Evolutionary conservation across 306 rosid genomes (phyloP), one percentile per base, ranked within the genome.

Genomic region (Styphnolobium japonicum): DNA sequence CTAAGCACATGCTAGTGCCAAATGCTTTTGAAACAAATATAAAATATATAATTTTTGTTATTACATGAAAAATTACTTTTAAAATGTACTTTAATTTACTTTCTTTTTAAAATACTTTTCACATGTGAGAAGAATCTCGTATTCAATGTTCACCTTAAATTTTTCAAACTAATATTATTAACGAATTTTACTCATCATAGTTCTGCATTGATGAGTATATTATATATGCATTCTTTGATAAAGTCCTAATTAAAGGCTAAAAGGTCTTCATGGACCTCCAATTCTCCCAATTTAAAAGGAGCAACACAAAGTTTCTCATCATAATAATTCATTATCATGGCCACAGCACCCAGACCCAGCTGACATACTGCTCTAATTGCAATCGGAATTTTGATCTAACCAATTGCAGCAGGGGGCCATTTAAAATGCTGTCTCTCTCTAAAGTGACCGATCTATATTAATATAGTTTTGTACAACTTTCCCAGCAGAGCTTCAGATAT

Each of bases 351-450:
- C 4, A 10, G 7, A 0, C 18, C 34, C 4, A 10, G 7, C 65
- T 58, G 39, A 58, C 39, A 27, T 10, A 58, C 19, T 27, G 4
- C 37, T 25, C 19, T 58, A 36, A 45, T 12, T 22, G 42, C 19
- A 76, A 76, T 34, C 14, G 12, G 55, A 65, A 33, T 36, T 22
- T 7, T 64, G 53, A 23, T 18, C 29, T 19, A 3, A 45, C 21
- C 4, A 29, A 62, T 48, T 48, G 80, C 79, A 62, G 39, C 65
- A 49, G 23, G 72, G 1, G 55, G 31, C 58, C 69, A 57, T 74
- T 12, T 39, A 56, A 12, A 73, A 40, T 18, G 33, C 37, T 21
- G 58, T 43, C 53, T 27, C 25, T 43, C 31, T 15, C 27, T 0
- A 8, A 25, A 12, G 49, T 11, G 49, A 43, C 11, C n/a, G n/a